These are phyloP conservation scores for Boletus sp. DNA, from an alignment of 768 basidiomycete species.

Conservation along the genomic window DNA sequence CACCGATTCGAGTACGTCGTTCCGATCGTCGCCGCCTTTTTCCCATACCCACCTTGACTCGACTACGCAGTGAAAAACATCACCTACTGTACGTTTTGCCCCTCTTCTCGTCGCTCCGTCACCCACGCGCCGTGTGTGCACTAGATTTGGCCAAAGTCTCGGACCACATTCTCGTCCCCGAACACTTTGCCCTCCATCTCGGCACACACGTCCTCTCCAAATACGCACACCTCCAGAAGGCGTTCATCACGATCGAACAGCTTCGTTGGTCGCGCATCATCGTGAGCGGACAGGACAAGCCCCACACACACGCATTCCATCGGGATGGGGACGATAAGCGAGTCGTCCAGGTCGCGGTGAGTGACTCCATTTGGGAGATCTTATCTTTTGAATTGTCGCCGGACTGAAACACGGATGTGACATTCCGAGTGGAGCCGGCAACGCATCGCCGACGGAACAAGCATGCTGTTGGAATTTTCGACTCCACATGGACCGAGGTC, in stretches of 20 bases:
- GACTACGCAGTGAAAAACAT: slow-evolving; percentile 59
- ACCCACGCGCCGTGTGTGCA: not conserved
- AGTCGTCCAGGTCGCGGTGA: slow-evolving; percentile 56
- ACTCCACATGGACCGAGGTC: slow-evolving; percentile 22
- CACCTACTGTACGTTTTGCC: slow-evolving; percentile 48
- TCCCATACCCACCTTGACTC: not conserved
- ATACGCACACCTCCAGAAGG: slow-evolving; percentile 73
- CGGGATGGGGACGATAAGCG: slow-evolving; percentile 92
- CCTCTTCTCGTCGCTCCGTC: not conserved
- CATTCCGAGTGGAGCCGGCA: slow-evolving; percentile 21
- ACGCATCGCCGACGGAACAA: slow-evolving; percentile 4
- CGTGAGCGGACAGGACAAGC: slow-evolving; percentile 42
- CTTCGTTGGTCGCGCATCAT: slow-evolving; percentile 83
- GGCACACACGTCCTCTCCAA: slow-evolving; percentile 79
- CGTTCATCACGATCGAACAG: slow-evolving; percentile 70
- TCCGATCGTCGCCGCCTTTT: not conserved
- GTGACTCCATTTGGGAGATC: slow-evolving; percentile 16
- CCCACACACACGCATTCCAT: slow-evolving; percentile 79
- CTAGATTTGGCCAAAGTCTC: slow-evolving; percentile 86
- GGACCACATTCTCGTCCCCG: slow-evolving; percentile 79
- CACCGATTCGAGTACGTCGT: slow-evolving; percentile 82
- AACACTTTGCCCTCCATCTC: slow-evolving; percentile 85
- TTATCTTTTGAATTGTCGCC: not conserved
- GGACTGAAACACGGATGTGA: slow-evolving; percentile 8
- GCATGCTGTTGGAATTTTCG: not conserved